Evolutionary conservation across 2,329 filamentous ascomycete species (phyloP).

Genomic region (Kalmusia sp.): DNA sequence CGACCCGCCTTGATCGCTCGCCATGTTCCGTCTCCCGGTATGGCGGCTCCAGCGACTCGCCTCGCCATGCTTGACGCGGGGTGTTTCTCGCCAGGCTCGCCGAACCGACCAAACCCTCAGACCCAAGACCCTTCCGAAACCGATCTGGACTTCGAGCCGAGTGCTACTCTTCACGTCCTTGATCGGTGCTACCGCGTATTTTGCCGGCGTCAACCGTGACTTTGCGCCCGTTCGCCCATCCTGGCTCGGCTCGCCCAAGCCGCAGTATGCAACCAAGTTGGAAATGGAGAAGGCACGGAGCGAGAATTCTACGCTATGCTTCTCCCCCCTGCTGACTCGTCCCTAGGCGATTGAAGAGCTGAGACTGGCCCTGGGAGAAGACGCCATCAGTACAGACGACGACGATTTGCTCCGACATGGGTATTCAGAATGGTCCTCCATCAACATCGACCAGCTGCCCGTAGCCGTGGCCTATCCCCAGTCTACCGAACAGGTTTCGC

Average conservation of each 20-base stretch:
- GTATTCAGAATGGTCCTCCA: constrained; percentile 74
- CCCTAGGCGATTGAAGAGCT: constrained; percentile 64
- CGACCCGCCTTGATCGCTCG: constrained; percentile 18
- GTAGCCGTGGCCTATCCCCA: constrained; percentile 71
- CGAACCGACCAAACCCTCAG: constrained; percentile 32
- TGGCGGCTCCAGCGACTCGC: constrained; percentile 36
- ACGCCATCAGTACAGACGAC: constrained; percentile 68
- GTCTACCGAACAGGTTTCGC: constrained; percentile 69
- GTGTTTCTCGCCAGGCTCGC: constrained; percentile 32
- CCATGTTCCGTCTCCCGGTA: constrained; percentile 43
- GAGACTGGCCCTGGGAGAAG: constrained; percentile 59
- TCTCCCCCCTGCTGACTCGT: constrained; percentile 10
- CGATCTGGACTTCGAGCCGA: constrained; percentile 57
- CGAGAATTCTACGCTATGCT: not conserved
- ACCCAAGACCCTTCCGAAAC: constrained; percentile 25
- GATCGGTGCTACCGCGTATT: constrained; percentile 60
- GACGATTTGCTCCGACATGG: constrained; percentile 70
- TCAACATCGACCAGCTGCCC: constrained; percentile 69
- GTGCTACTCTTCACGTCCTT: constrained; percentile 58
- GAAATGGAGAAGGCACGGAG: constrained; percentile 59
- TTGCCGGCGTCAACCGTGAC: constrained; percentile 55
- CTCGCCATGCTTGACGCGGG: constrained; percentile 37
- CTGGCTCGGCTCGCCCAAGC: constrained; percentile 34
- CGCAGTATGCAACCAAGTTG: constrained; percentile 56
- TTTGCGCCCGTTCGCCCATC: constrained; percentile 34